Percentiles rank a stretch among this genome's conserved stretches.
Conservation (phyloP, 208 protist genomes). For the Trypanosoma melophagium region DNA sequence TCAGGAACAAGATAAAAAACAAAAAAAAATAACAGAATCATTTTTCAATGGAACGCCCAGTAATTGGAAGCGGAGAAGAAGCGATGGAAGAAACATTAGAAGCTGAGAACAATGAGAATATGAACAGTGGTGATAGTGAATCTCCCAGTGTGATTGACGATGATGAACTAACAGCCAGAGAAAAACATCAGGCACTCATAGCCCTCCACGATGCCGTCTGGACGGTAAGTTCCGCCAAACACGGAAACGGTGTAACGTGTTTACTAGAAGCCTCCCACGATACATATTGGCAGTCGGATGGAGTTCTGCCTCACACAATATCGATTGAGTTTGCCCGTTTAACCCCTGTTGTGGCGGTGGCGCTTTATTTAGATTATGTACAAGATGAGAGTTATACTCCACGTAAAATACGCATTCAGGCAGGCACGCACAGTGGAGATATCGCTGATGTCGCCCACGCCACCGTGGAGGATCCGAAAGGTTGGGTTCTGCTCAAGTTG, state of each 20-base stretch:
- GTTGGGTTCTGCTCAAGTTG: slow-evolving; percentile 59
- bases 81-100: background rate
- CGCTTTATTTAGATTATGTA: slow-evolving; percentile 63
- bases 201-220: slow-evolving; percentile 54
- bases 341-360: slow-evolving; percentile 49
- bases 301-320: slow-evolving; percentile 76
- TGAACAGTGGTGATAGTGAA: background rate
- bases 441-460: slow-evolving; percentile 57
- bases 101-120: slow-evolving; percentile 9
- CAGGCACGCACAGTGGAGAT: slow-evolving; percentile 67
- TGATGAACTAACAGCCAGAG: slow-evolving; percentile 16
- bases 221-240: slow-evolving; percentile 86
- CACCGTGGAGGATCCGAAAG: slow-evolving; percentile 46
- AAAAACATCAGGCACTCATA: slow-evolving; percentile 24
- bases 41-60: slow-evolving; percentile 12
- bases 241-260: slow-evolving; percentile 79
- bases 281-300: slow-evolving; percentile 91
- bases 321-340: slow-evolving; percentile 62
- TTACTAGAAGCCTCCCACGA: slow-evolving; percentile 51
- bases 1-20: background rate
- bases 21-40: background rate
- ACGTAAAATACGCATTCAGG: slow-evolving; percentile 52
- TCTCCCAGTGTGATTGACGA: slow-evolving; percentile 22
- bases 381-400: slow-evolving; percentile 91
- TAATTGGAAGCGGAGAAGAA: background rate